Percentiles rank a stretch among this genome's conserved stretches.
phyloP scores from a whole-genome alignment of 2,329 filamentous ascomycete species.

The Rosellinia necatrix region DNA sequence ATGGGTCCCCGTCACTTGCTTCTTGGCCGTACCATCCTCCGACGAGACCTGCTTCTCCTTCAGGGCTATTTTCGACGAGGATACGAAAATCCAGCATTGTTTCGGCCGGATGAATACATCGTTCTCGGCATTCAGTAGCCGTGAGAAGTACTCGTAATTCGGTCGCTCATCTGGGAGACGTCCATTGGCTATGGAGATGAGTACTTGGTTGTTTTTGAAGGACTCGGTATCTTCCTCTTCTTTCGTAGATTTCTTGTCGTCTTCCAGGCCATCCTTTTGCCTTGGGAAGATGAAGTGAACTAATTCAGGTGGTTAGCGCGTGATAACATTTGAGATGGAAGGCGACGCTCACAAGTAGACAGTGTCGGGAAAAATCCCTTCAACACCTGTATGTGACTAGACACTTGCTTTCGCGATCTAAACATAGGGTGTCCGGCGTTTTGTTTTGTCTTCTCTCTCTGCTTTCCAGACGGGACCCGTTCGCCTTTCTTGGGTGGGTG shows the following conservation, averaged over 20 bases:
- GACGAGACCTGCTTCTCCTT: constrained; percentile 48
- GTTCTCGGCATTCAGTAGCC: constrained; percentile 59
- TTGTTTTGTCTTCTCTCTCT: constrained; percentile 41
- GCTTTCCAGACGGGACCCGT: constrained; percentile 51
- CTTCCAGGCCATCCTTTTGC: constrained; percentile 58
- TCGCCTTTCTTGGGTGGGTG: constrained; percentile 50
- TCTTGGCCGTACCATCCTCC: constrained; percentile 38
- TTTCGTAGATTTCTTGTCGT: constrained; percentile 45
- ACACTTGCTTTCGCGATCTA: constrained; percentile 64
- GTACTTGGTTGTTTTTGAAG: constrained; percentile 68
- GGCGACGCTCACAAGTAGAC: constrained; percentile 60
- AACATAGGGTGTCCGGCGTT: constrained; percentile 39
- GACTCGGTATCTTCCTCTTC: constrained; percentile 53
- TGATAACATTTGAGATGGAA: not conserved
- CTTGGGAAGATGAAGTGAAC: constrained; percentile 65
- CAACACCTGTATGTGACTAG: constrained; percentile 72
- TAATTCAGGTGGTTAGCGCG: constrained; percentile 34
- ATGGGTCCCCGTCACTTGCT: constrained; percentile 34
- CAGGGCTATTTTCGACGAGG: constrained; percentile 56
- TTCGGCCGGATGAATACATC: constrained; percentile 60
- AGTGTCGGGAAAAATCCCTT: constrained; percentile 69
- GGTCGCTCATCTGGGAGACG: constrained; percentile 62
- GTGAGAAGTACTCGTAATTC: constrained; percentile 66
- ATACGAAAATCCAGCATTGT: constrained; percentile 63
- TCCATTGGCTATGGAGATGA: constrained; percentile 63